phyloP scores from a whole-genome alignment of 139 green algal genomes.

The Chlamydomonas sp. region DNA sequence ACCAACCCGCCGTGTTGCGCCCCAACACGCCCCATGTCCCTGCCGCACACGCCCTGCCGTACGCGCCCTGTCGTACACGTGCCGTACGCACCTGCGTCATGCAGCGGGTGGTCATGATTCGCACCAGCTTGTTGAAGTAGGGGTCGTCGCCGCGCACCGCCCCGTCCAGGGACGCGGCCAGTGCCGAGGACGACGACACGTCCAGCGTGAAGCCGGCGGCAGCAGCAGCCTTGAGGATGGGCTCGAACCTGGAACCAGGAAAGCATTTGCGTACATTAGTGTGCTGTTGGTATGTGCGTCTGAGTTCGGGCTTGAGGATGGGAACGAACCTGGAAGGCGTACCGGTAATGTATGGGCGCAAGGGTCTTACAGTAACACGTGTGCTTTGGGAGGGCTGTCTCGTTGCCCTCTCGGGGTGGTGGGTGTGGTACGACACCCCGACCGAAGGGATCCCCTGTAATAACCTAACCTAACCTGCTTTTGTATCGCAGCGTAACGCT shows the following conservation, averaged over 20 bases:
- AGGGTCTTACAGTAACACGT: background rate
- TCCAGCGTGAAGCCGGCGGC: constrained; percentile 78
- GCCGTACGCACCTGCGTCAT: constrained; percentile 78
- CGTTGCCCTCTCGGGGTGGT: background rate
- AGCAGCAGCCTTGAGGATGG: constrained; percentile 68
- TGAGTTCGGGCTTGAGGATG: background rate
- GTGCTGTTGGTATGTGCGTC: background rate
- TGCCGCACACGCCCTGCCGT: no score
- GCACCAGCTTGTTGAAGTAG: constrained; percentile 98
- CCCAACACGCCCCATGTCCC: no score
- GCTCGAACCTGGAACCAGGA: constrained; percentile 34
- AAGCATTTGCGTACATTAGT: background rate
- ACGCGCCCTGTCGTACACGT: constrained; percentile 34
- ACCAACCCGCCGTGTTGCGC: no score
- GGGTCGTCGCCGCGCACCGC: constrained; percentile 79
- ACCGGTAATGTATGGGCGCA: background rate
- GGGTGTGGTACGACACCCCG: no score
- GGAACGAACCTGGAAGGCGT: background rate
- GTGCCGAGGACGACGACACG: constrained; percentile 54
- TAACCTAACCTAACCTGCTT: no score
- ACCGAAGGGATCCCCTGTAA: no score
- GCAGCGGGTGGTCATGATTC: constrained; percentile 97
- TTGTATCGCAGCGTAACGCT: no score
- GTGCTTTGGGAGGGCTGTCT: background rate
- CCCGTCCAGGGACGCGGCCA: constrained; percentile 83